phyloP scores from a whole-genome alignment of 2,329 filamentous ascomycete genomes.

The Aspergillus tamarii region DNA sequence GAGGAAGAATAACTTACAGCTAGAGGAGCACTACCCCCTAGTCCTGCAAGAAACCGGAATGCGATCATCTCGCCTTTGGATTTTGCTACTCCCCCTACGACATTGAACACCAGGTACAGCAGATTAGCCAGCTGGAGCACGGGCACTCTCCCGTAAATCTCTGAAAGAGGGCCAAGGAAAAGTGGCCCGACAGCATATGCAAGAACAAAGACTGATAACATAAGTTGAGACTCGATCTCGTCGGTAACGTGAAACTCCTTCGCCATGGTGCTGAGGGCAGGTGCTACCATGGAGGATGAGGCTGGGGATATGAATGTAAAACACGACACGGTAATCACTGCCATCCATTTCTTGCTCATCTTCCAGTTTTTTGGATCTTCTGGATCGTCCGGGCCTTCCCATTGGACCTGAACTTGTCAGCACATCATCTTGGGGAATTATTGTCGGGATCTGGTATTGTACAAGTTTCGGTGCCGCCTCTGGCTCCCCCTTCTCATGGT shows the following conservation, averaged over 20 bases:
- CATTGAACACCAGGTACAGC: slow-evolving; percentile 21
- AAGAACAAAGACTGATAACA: slow-evolving; percentile 58
- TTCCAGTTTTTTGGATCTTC: slow-evolving; percentile 58
- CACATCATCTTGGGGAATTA: background rate
- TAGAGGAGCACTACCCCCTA: slow-evolving; percentile 55
- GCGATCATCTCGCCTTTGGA: slow-evolving; percentile 41
- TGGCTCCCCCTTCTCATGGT: background rate
- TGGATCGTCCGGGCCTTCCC: slow-evolving; percentile 32
- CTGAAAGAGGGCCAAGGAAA: slow-evolving; percentile 22
- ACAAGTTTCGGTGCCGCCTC: background rate
- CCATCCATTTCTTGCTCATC: slow-evolving; percentile 59
- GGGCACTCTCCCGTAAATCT: slow-evolving; percentile 22
- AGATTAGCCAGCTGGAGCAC: slow-evolving; percentile 20
- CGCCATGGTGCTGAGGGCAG: slow-evolving; percentile 55
- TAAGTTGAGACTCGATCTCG: slow-evolving; percentile 49
- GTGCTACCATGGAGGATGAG: slow-evolving; percentile 63
- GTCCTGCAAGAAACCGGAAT: slow-evolving; percentile 61
- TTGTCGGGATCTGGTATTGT: no score
- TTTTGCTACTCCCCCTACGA: slow-evolving; percentile 42
- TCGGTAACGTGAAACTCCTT: slow-evolving; percentile 56
- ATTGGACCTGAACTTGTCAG: background rate
- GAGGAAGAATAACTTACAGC: slow-evolving; percentile 11
- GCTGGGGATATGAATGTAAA: slow-evolving; percentile 67
- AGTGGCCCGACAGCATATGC: slow-evolving; percentile 49
- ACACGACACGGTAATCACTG: slow-evolving; percentile 56